phyloP scores from a whole-genome alignment of 2,329 filamentous ascomycete genomes.

The Apiospora rasikravindrae region DNA sequence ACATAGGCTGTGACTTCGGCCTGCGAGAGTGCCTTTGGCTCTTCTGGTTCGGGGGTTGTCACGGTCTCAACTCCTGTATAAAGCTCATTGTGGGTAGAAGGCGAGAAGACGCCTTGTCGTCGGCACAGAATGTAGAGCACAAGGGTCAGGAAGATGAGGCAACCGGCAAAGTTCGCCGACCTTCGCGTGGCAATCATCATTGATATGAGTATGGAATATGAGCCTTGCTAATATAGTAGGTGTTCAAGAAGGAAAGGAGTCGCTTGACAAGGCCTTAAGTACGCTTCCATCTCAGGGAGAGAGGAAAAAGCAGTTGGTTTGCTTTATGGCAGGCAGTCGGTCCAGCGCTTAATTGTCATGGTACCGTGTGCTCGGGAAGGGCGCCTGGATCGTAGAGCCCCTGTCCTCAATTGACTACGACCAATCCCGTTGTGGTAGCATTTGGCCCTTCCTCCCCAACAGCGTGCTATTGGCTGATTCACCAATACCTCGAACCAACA shows the following conservation, averaged over 20 bases:
- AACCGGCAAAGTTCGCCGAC: not conserved
- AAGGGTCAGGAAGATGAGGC: not conserved
- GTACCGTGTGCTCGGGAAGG: not conserved
- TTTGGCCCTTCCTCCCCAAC: not conserved
- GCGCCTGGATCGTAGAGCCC: not conserved
- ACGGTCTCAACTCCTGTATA: not conserved
- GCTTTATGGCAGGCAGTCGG: not conserved
- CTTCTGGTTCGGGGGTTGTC: not conserved
- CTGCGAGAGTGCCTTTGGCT: not conserved
- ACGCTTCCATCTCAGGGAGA: not conserved
- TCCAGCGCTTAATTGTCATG: not conserved
- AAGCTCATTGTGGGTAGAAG: not conserved
- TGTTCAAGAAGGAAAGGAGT: not conserved
- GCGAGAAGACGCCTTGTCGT: not conserved
- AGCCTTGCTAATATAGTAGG: not conserved
- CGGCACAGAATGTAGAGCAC: not conserved
- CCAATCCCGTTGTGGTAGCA: not conserved
- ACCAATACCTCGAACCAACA: not conserved
- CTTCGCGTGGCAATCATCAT: not conserved
- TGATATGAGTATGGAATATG: not conserved
- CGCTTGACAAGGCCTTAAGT: not conserved
- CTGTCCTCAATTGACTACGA: not conserved
- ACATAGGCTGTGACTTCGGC: slow-evolving; percentile 28
- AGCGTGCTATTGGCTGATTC: not conserved
- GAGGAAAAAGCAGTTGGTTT: not conserved